Evolutionary conservation across 2,329 filamentous ascomycete genomes (phyloP).

Genomic region (Meredithiella fracta): DNA sequence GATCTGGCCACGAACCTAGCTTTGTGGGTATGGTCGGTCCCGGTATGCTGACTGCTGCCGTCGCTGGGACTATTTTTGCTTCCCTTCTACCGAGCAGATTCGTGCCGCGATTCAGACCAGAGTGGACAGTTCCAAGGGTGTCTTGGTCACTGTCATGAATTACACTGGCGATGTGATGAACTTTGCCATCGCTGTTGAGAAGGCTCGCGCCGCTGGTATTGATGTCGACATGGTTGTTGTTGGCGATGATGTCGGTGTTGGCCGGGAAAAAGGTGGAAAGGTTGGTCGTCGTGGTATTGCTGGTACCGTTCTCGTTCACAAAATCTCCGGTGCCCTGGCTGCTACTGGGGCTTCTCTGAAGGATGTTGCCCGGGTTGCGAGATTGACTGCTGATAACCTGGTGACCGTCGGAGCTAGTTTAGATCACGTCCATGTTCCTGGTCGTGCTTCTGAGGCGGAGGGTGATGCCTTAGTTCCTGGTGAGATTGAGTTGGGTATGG

Average conservation of each 20-base stretch:
- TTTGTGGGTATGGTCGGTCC: conserved; percentile 74
- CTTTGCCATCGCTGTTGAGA: conserved; percentile 87
- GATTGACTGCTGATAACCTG: conserved; percentile 55
- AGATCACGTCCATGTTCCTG: conserved; percentile 86
- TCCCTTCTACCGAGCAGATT: conserved; percentile 72
- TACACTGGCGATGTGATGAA: conserved; percentile 83
- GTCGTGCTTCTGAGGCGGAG: conserved; percentile 35
- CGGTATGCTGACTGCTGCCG: conserved; percentile 64
- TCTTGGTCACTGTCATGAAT: conserved; percentile 89
- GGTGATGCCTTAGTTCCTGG: conserved; percentile 38
- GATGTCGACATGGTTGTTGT: conserved; percentile 80
- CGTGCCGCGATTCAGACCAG: conserved; percentile 56
- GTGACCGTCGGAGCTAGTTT: conserved; percentile 76
- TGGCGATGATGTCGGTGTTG: conserved; percentile 82
- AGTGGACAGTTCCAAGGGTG: conserved; percentile 54
- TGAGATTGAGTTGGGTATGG: conserved; percentile 56
- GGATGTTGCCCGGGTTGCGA: conserved; percentile 57
- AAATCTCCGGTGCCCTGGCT: conserved; percentile 73
- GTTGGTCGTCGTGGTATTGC: conserved; percentile 83
- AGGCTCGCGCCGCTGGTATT: conserved; percentile 64
- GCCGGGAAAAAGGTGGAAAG: conserved; percentile 67
- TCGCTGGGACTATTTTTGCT: conserved; percentile 77
- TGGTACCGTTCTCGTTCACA: conserved; percentile 79
- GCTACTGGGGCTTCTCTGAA: conserved; percentile 50
- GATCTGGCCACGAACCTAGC: conserved; percentile 77